Evolutionary conservation across 1,284 basidiomycete species (phyloP), one percentile per base, ranked within the genome.

Genomic region (Stygiomarasmius scandens): DNA sequence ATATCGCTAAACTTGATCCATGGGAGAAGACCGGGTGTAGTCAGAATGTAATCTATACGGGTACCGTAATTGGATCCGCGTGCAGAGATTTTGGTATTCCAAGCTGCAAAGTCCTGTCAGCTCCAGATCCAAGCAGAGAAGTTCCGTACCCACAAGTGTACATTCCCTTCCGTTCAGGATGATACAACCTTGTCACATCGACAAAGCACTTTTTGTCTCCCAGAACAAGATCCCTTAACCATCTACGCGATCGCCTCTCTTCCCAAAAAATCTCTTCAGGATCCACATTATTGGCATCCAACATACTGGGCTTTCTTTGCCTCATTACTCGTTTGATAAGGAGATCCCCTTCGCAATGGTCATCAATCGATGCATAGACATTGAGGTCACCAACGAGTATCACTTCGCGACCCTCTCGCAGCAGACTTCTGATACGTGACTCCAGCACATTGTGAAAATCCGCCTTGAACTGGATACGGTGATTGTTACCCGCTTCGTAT

Each of bases 1-100:
- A 98, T 97, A 67, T 99, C 93, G 1, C 91, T 91, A 49, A 83
- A 79, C 67, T 93, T 94, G 66, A 99, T 83, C 96, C 96, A 98
- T 0, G 91, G 92, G 2, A 95, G 76, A 1, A 99, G 79, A 4
- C 92, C 93, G 2, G 83, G 85, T 0, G 95, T 95, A 60, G 91
- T 84, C 51, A 99, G 85, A 55, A 98, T 90, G 71, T 95, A 96
- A 74, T 99, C 97, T 57, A 99, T 90, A 2, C 97, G 86, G 0
- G 93, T 90, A 16, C 96, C 96, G 65, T 98, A 99, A 72, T 99
- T 99, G 0, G 92, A 86, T 24, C 89, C 92, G 23, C 96, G 83
- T 0, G 95, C 96, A 58, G 92, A 90, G 23, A 96, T 88, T 67
- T 94, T 93, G 29, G 86, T 92, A 67, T 98, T 97, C 97, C 97